Evolutionary conservation across 2,329 filamentous ascomycete genomes (phyloP), one percentile per base, ranked within the genome.

Genomic region (Colletotrichum sp.): DNA sequence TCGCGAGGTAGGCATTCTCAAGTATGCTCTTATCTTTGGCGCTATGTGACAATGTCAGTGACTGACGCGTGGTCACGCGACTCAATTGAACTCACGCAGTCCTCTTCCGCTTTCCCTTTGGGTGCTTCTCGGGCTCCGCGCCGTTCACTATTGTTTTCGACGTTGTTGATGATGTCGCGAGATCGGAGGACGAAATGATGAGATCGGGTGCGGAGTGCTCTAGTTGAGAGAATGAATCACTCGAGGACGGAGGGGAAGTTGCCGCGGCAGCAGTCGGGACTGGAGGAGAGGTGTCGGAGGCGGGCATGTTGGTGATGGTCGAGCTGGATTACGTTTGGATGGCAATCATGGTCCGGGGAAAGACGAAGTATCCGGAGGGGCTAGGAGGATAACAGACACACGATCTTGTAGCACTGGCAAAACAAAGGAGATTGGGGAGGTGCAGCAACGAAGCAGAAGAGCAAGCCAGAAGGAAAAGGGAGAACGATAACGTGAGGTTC

Each of bases 11-110:
- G 75, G 96, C 95, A 43, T 94, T 90, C 85, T 98, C 96, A 76
- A 98, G 92, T 69, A 97, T 91, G 68, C 93, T 91, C 87, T 98
- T 96, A 87, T 98, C 96, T 85, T 96, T 94, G 55, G 94, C 93
- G 82, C 95, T 98, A 69, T 48, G 32, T 10, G 69, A 15, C 52
- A n/a, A 28, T 16, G 32, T 76, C 18, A 75, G 71, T 38, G 32
- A 28, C 38, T 32, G 24, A 8, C 36, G 48, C 30, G 36, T 26
- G 62, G 60, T 9, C 21, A 34, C n/a, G 56, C 62, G 26, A 34
- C 6, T 21, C 28, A 15, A 34, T 52, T 10, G 15, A 21, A 88
- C 89, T 80, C 89, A 93, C 91, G 89, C 90, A 75, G 91, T 93
- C 78, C 91, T 85, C 83, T 93, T 93, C 84, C 91, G 87, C 86